phyloP scores from a whole-genome alignment of 805 yeast species.

The Cyberlindnera mississippiensis region DNA sequence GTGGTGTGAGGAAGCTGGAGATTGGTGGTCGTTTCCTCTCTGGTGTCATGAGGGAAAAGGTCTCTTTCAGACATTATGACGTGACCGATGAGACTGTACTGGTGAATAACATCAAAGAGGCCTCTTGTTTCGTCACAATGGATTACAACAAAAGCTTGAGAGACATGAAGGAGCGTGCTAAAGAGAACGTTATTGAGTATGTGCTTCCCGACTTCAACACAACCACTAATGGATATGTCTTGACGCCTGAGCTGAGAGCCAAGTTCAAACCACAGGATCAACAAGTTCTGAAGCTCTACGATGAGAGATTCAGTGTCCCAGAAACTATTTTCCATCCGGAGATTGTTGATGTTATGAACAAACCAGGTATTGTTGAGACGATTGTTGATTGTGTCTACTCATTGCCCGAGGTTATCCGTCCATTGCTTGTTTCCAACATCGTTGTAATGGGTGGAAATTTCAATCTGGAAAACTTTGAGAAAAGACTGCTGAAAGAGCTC shows the following conservation, averaged over 20 bases:
- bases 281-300: conserved; percentile 66
- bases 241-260: conserved; percentile 30
- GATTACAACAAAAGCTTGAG: conserved; percentile 51
- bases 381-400: conserved; percentile 64
- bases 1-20: conserved; percentile 72
- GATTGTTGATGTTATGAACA: conserved; percentile 63
- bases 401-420: conserved; percentile 70
- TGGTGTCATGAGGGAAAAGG: conserved; percentile 76
- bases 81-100: conserved; percentile 87
- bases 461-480: conserved; percentile 60
- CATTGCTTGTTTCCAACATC: conserved; percentile 75
- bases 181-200: conserved; percentile 52
- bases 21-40: conserved; percentile 85
- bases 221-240: conserved; percentile 69
- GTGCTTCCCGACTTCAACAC: conserved; percentile 86
- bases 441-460: conserved; percentile 81
- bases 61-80: conserved; percentile 89
- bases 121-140: conserved; percentile 61
- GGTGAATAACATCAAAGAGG: conserved; percentile 82
- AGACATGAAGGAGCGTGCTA: conserved; percentile 27
- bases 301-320: conserved; percentile 86
- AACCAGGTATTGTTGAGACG: conserved; percentile 73
- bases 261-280: conserved; percentile 41
- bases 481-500: conserved; percentile 57
- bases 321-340: conserved; percentile 86